Percentiles rank a stretch among this genome's conserved stretches.
These are phyloP conservation scores for Brettanomyces naardenensis DNA, from an alignment of 805 yeast genomes.

Conservation along the genomic window DNA sequence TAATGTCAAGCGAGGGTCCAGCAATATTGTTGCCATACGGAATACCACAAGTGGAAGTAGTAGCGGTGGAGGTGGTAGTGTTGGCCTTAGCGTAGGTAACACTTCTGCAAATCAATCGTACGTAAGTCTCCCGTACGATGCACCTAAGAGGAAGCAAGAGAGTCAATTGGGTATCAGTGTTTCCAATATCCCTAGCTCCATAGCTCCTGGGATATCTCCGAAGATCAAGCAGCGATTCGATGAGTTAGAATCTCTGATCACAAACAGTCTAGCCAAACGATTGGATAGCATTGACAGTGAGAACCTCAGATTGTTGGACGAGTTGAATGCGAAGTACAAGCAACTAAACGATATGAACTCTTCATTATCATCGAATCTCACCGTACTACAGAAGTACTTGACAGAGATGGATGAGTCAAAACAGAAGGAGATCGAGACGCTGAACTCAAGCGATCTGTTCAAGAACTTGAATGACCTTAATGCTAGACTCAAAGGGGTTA, in stretches of 20 bases:
- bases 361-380: slow-evolving; percentile 21
- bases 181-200: no score
- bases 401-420: slow-evolving; percentile 21
- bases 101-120: no score
- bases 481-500: slow-evolving; percentile 20
- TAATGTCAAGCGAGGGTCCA: no score
- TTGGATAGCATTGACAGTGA: slow-evolving; percentile 21
- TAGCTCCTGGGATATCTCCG: no score
- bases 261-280: slow-evolving; percentile 17
- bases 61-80: no score
- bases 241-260: slow-evolving; percentile 19
- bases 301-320: slow-evolving; percentile 21
- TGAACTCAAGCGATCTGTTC: slow-evolving; percentile 16
- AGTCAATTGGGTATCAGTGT: no score
- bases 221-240: slow-evolving; percentile 22
- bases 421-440: slow-evolving; percentile 16
- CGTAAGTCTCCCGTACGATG: no score
- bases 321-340: slow-evolving; percentile 18
- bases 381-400: slow-evolving; percentile 22
- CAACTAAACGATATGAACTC: slow-evolving; percentile 21
- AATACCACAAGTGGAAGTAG: no score
- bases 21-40: no score
- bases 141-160: no score
- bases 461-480: slow-evolving; percentile 22
- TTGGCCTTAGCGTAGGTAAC: no score